A percentile compares a stretch with the other conserved stretches of the same genome.
These are phyloP conservation scores for Aureobasidium sp. DNA, from an alignment of 2,329 filamentous ascomycete genomes.

Conservation along the genomic window DNA sequence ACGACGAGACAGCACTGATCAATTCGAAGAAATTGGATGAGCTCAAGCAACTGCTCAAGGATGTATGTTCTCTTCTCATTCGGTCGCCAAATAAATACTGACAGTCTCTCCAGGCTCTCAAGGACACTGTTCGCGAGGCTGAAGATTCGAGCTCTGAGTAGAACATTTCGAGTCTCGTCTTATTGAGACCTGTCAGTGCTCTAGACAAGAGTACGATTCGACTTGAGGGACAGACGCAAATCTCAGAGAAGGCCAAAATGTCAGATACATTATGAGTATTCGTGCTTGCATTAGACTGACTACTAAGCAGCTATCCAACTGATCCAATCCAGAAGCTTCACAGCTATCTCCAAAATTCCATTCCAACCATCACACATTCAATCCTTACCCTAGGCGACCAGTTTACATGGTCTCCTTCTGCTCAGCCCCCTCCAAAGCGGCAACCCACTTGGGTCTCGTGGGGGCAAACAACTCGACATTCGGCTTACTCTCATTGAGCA, in stretches of 20 bases:
- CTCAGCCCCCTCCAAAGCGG: conserved; percentile 31
- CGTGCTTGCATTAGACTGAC: neutral
- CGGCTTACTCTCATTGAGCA: conserved; percentile 35
- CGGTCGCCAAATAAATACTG: neutral
- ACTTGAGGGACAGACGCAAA: no score
- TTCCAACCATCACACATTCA: neutral
- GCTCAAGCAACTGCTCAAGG: conserved; percentile 62
- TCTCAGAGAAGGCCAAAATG: neutral
- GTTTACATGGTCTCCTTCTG: conserved; percentile 36
- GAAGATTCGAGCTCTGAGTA: conserved; percentile 33
- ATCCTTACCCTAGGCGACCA: conserved; percentile 15
- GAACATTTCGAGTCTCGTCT: no score
- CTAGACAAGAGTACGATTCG: no score
- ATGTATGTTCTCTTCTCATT: conserved; percentile 40
- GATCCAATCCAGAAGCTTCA: neutral
- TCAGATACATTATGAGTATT: neutral
- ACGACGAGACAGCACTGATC: conserved; percentile 68
- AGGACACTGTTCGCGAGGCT: conserved; percentile 32
- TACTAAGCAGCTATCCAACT: conserved; percentile 1
- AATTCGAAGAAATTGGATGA: conserved; percentile 65
- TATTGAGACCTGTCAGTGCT: no score
- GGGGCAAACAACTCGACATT: conserved; percentile 36
- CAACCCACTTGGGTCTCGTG: conserved; percentile 36
- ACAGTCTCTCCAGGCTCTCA: conserved; percentile 25
- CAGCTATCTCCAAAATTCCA: neutral